These are phyloP conservation scores for Penicillium hesseltinei DNA, from an alignment of 2,329 filamentous ascomycete genomes.

Conservation along the genomic window DNA sequence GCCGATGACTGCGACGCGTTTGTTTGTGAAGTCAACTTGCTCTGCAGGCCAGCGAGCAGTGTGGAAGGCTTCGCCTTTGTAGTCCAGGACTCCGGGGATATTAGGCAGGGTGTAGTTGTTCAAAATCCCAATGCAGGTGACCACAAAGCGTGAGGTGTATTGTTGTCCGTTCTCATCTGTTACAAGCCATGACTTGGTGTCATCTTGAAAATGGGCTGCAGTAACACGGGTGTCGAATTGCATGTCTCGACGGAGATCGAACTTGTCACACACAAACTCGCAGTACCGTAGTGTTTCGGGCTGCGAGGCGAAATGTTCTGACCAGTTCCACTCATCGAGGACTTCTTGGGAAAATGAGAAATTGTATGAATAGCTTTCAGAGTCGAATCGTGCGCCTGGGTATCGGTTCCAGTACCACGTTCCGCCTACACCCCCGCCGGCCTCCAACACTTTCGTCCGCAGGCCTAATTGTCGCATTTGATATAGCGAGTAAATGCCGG, in stretches of 20 bases:
- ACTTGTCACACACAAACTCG: slow-evolving; percentile 3
- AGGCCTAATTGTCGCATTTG: slow-evolving; percentile 1
- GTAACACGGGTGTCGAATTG: slow-evolving; percentile 8
- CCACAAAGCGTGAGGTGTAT: slow-evolving; percentile 3
- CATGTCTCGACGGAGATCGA: slow-evolving; percentile 9
- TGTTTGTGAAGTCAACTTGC: slow-evolving; percentile 22
- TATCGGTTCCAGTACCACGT: slow-evolving; percentile 52
- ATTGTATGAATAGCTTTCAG: slow-evolving; percentile 49
- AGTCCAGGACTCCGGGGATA: slow-evolving; percentile 23
- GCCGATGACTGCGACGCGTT: slow-evolving; percentile 44
- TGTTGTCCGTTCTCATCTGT: neutral
- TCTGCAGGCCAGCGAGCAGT: slow-evolving; percentile 27
- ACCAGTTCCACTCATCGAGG: slow-evolving; percentile 13
- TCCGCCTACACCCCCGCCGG: slow-evolving; percentile 15
- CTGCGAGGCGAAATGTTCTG: slow-evolving; percentile 10
- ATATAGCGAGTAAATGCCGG: slow-evolving; percentile 14
- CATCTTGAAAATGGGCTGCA: slow-evolving; percentile 4
- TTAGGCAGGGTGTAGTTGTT: slow-evolving; percentile 23
- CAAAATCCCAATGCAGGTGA: slow-evolving; percentile 12
- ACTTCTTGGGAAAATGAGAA: neutral
- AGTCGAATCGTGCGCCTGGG: slow-evolving; percentile 54
- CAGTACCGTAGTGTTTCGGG: slow-evolving; percentile 12
- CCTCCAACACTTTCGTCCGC: slow-evolving; percentile 14
- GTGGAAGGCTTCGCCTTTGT: slow-evolving; percentile 24
- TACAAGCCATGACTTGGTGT: neutral